Evolutionary conservation across 495 filamentous ascomycete genomes (phyloP).

Genomic region (Xylaria curta): DNA sequence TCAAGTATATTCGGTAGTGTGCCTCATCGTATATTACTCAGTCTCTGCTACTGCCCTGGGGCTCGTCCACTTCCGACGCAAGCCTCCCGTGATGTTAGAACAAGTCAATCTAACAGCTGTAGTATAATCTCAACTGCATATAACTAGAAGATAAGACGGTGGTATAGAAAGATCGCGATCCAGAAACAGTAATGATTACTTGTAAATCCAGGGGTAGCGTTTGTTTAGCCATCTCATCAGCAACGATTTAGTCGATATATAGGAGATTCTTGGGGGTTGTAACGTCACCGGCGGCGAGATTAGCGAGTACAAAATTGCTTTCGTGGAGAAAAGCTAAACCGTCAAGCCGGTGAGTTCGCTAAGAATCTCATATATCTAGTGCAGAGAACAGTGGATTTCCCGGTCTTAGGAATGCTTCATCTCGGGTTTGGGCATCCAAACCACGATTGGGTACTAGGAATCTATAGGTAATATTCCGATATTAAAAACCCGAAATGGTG

Average conservation of each 20-base stretch:
- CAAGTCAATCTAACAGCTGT: not conserved
- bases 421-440: not conserved
- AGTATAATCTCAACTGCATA: not conserved
- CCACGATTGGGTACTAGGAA: slow-evolving; percentile 7
- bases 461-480: slow-evolving; percentile 9
- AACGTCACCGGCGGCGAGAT: not conserved
- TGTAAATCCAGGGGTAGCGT: not conserved
- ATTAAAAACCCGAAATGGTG: slow-evolving; percentile 16
- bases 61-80: not conserved
- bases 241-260: not conserved
- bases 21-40: not conserved
- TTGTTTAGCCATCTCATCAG: not conserved
- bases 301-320: not conserved
- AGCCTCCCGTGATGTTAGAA: not conserved
- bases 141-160: not conserved
- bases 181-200: not conserved
- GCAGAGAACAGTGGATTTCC: slow-evolving; percentile 2
- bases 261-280: not conserved
- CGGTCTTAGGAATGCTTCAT: slow-evolving; percentile 20
- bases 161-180: not conserved
- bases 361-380: slow-evolving; percentile 15
- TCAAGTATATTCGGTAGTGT: not conserved
- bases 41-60: not conserved
- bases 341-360: not conserved
- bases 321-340: not conserved